Evolutionary conservation across 129 eudicot genomes (phyloP), one percentile per base, ranked within the genome.

Genomic region (Sambucus nigra): DNA sequence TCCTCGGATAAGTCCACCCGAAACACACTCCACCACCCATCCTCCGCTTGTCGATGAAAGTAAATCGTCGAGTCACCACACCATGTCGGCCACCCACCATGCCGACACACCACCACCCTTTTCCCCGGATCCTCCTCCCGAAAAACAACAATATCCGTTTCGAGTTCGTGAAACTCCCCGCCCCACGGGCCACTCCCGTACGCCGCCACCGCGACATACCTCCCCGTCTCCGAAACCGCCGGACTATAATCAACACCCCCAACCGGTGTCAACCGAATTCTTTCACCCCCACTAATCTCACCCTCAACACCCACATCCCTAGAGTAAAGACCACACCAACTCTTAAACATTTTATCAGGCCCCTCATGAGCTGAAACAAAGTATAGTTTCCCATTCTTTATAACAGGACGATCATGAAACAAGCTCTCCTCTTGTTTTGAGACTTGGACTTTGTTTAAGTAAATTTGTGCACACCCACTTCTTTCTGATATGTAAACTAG

Each of bases 81-180:
- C 84, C 87, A 88, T 10, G 93, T 73, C 18, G 97, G 97, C 97
- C 94, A 88, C 0, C 97, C 95, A 10, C 95, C 95, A 17, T 60
- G 81, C 1, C 74, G 19, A 64, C 76, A 66, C 1, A 80, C 77
- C 0, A 58, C 2, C 12, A 53, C 19, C 1, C 85, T 76, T 8
- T 51, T 75, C 4, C 20, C 11, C 0, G 97, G 85, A 25, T 84
- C 84, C 0, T 79, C 65, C 20, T 7, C 26, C 0, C 48, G 69
- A 51, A 80, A 80, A 6, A 88, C 83, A 6, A 80, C 78, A 20
- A 88, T 78, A 51, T 80, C 78, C 6, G 95, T 88, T 25, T 61
- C 27, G 8, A 84, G 75, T 14, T 84, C 73, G 28, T 70, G 85
- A 51, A 88, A 80, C 10, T 84, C 92, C 5, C 97, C 97, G 5